Evolutionary conservation across 495 filamentous ascomycete genomes (phyloP).

Genomic region (Astrothelium subdiscretum): DNA sequence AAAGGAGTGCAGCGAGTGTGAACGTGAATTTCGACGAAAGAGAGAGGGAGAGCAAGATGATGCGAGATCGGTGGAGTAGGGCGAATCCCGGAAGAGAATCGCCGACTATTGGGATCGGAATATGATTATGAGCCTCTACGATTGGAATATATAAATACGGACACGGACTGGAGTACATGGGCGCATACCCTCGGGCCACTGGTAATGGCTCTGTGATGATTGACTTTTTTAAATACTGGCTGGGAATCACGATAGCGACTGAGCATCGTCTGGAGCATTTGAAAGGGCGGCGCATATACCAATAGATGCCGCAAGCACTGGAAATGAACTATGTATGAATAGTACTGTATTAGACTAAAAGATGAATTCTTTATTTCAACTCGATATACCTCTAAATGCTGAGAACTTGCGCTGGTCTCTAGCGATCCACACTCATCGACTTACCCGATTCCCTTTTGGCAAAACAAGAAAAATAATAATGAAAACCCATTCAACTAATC

Average conservation of each 20-base stretch:
- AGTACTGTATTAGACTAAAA: not conserved
- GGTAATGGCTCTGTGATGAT: not conserved
- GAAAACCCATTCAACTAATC: too few species aligned
- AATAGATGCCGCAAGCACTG: not conserved
- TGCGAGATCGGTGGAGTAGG: not conserved
- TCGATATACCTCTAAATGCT: too few species aligned
- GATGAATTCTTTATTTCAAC: not conserved
- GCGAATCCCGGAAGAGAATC: constrained; percentile 1
- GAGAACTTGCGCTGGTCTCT: too few species aligned
- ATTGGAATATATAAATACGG: not conserved
- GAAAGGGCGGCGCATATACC: not conserved
- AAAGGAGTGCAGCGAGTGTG: not conserved
- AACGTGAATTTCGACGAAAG: not conserved
- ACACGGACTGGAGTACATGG: not conserved
- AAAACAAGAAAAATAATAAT: too few species aligned
- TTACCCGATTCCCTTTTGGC: too few species aligned
- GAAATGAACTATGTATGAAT: not conserved
- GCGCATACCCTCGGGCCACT: not conserved
- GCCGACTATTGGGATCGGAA: not conserved
- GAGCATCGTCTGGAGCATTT: not conserved
- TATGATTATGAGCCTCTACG: not conserved
- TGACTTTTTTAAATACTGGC: not conserved
- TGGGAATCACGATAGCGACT: not conserved
- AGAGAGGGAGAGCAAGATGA: not conserved
- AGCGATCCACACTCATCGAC: too few species aligned